Evolutionary conservation across 495 filamentous ascomycete genomes (phyloP), one percentile per base, ranked within the genome.

Genomic region (Aspergillus bertholletiae): DNA sequence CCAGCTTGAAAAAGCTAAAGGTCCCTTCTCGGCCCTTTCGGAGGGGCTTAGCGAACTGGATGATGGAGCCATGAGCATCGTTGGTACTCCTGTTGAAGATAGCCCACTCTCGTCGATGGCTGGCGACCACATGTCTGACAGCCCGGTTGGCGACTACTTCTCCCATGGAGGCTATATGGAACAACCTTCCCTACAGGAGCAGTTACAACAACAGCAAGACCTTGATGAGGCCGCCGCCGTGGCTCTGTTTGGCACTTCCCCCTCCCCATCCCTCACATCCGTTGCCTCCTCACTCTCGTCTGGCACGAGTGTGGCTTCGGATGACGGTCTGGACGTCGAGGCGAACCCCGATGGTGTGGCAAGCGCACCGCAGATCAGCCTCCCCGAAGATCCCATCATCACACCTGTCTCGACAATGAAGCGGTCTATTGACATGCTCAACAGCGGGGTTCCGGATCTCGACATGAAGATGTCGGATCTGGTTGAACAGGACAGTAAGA

Each of bases 401-500:
- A 58, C 64, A 7, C 60, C 68, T 18, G 67, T 74, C 28, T 73
- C 69, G 12, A 61, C 68, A 4, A 67, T 75, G 32, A 76, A 76
- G 62, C 71, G 74, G 44, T 70, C 73, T 7, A 69, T 78, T 30
- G 75, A 76, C 46, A 73, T 75, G 73, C 51, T 74, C 56, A 73
- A 76, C 59, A 70, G 69, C 49, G 71, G 64, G 7, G 53, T 73
- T 5, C 66, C 71, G 5, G 74, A 77, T 32, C 65, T 76, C 20
- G 77, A 77, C 37, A 67, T 77, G 64, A 74, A 72, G 53, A 71
- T 74, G 65, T 75, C 73, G 11, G 74, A 78, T 56, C 37, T 80
- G 37, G 69, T 68, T 6, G 72, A 80, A 34, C 68, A 59, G 28
- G 75, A 75, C 20, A 68, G 64, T 50, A 73, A 72, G 32, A 58